Percentiles rank a stretch among this genome's conserved stretches.
These are phyloP conservation scores for Monilinia laxa DNA, from an alignment of 2,329 filamentous ascomycete species.

Conservation along the genomic window DNA sequence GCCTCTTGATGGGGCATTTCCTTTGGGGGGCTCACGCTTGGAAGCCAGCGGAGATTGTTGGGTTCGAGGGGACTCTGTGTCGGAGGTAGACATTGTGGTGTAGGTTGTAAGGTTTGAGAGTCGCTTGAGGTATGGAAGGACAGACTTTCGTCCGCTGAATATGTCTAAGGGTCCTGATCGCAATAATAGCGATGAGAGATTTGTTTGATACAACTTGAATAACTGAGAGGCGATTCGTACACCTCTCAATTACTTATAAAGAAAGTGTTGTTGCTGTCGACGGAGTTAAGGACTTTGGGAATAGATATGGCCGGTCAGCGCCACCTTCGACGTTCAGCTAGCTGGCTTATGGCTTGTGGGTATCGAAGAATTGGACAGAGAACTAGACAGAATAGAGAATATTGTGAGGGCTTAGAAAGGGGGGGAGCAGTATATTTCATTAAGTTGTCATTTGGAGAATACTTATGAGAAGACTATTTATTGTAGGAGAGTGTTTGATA, in stretches of 20 bases:
- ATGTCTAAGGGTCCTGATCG: conserved; percentile 36
- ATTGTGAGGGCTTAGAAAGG: too few relatives aligned
- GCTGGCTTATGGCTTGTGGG: not conserved
- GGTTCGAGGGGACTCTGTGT: conserved; percentile 40
- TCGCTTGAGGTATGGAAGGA: conserved; percentile 32
- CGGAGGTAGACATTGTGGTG: conserved; percentile 40
- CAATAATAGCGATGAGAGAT: conserved; percentile 39
- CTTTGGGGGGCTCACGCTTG: conserved; percentile 45
- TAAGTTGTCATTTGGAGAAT: too few relatives aligned
- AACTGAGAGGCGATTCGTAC: conserved; percentile 31
- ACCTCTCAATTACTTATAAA: conserved; percentile 30
- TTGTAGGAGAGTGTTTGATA: too few relatives aligned
- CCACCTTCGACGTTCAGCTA: conserved; percentile 12
- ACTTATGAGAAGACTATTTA: not conserved
- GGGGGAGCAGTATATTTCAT: not conserved
- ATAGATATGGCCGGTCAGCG: conserved; percentile 6
- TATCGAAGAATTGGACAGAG: not conserved
- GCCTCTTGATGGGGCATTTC: conserved; percentile 36
- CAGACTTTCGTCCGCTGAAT: conserved; percentile 36
- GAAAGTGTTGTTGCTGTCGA: conserved; percentile 23
- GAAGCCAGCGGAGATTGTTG: conserved; percentile 51
- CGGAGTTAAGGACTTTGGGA: conserved; percentile 18
- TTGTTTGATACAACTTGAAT: conserved; percentile 42
- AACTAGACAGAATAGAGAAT: too few relatives aligned
- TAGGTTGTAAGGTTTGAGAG: conserved; percentile 37